Evolutionary conservation across 2,329 filamentous ascomycete species (phyloP), one percentile per base, ranked within the genome.

Genomic region (Anisogramma anomala): DNA sequence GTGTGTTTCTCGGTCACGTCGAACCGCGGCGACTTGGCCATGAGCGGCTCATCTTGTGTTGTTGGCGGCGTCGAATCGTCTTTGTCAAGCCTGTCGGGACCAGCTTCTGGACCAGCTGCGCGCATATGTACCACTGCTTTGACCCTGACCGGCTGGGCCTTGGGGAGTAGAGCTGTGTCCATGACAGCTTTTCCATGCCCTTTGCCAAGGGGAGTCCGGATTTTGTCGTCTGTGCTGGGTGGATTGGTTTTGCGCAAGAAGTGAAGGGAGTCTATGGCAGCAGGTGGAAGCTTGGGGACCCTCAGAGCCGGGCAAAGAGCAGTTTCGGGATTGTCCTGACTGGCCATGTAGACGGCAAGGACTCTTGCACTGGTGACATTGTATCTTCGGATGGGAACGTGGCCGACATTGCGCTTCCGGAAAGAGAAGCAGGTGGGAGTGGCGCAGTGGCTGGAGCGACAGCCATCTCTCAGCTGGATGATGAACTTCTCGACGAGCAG

Each of bases 361-460:
- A 83, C 84, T 52, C 85, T 75, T 7, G 87, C 86, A 53, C 85
- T 94, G 33, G 86, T 77, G 17, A 81, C 72, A 43, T 82, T 94
- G 53, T 88, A 91, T 53, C 81, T 74, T 46, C 85, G 79, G 51
- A 86, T 73, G 2, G 85, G 85, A 1, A 72, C 72, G 48, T 76
- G 75, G 25, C 72, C 74, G 19, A 76, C 72, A 30, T 79, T 64
- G 49, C 82, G 74, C 58, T 74, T 82, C 41, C 83, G 77, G 57
- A 76, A 86, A 47, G 79, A 86, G 54, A 89, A 82, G 63, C 87
- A 94, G 11, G 84, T 89, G 11, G 84, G 63, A 1, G 79, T 89
- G 26, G 67, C 68, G 61, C 87, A 94, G 38, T 69, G 66, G 39
- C 69, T 64, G 49, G 73, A 74, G 47, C 75, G 76, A 57, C 87